Percentiles rank a stretch among this genome's conserved stretches.
Evolutionary conservation across 257 asterid species (phyloP).

Genomic region (Plantago elongata): DNA sequence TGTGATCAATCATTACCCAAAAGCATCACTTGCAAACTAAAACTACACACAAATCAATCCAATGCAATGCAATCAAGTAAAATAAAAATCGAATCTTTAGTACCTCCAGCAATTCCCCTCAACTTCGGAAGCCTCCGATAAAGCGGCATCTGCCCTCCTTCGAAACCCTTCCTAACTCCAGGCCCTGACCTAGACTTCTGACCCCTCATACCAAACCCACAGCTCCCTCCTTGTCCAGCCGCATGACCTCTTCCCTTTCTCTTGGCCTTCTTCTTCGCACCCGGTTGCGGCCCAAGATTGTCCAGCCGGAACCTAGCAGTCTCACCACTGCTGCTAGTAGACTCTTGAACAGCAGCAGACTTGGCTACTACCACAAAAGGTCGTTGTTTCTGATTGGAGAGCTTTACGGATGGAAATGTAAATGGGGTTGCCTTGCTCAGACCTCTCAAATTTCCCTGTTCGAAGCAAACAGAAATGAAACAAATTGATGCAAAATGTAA

Average conservation of each 20-base stretch:
- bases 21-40: too few relatives aligned
- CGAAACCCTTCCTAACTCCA: slow-evolving; percentile 67
- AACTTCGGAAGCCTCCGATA: slow-evolving; percentile 79
- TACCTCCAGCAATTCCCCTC: slow-evolving; percentile 98
- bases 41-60: too few relatives aligned
- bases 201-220: slow-evolving; percentile 77
- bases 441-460: slow-evolving; percentile 53
- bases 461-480: slow-evolving; percentile 2
- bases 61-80: background rate
- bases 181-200: slow-evolving; percentile 99
- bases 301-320: slow-evolving; percentile 58
- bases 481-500: background rate
- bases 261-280: slow-evolving; percentile 69
- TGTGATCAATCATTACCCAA: too few relatives aligned
- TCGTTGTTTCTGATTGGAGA: slow-evolving; percentile 25
- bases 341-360: slow-evolving; percentile 26
- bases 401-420: slow-evolving; percentile 36
- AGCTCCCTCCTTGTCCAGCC: slow-evolving; percentile 99
- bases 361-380: slow-evolving; percentile 19
- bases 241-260: slow-evolving; percentile 94
- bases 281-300: slow-evolving; percentile 92
- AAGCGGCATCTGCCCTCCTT: slow-evolving; percentile 93
- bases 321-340: background rate
- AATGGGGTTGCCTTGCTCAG: slow-evolving; percentile 40
- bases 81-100: background rate